phyloP scores from a whole-genome alignment of 73 alveolate genomes.

The Paramecium primaurelia region DNA sequence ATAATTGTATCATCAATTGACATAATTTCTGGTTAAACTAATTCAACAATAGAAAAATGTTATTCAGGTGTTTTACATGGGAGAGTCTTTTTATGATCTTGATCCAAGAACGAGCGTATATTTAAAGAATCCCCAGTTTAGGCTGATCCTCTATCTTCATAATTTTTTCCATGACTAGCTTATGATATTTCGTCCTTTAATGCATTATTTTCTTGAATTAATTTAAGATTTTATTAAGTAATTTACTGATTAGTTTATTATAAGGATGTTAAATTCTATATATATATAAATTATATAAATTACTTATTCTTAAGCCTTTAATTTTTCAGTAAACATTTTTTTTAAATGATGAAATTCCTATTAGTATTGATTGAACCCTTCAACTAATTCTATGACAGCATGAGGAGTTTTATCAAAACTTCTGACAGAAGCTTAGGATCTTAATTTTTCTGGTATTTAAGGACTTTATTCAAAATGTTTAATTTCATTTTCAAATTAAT shows the following conservation, averaged over 20 bases:
- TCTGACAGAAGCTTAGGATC: background rate
- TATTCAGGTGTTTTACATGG: background rate
- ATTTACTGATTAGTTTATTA: background rate
- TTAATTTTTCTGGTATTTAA: background rate
- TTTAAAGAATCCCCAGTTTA: slow-evolving; percentile 39
- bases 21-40: slow-evolving; percentile 41
- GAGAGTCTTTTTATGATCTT: background rate
- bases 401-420: background rate
- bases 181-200: background rate
- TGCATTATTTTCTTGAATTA: background rate
- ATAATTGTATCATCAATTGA: background rate
- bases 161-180: background rate
- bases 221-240: background rate
- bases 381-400: slow-evolving; percentile 29
- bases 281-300: background rate
- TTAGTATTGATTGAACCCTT: slow-evolving; percentile 39
- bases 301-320: background rate
- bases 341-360: slow-evolving; percentile 17
- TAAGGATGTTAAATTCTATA: background rate
- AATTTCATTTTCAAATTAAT: background rate
- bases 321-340: slow-evolving; percentile 4
- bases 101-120: slow-evolving; percentile 16
- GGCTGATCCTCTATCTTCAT: slow-evolving; percentile 24
- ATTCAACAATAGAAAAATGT: background rate
- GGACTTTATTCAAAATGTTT: background rate